Base-by-base conservation (phyloP, 108 stramenopile genomes). In the Stephanodiscus minutulus region DNA sequence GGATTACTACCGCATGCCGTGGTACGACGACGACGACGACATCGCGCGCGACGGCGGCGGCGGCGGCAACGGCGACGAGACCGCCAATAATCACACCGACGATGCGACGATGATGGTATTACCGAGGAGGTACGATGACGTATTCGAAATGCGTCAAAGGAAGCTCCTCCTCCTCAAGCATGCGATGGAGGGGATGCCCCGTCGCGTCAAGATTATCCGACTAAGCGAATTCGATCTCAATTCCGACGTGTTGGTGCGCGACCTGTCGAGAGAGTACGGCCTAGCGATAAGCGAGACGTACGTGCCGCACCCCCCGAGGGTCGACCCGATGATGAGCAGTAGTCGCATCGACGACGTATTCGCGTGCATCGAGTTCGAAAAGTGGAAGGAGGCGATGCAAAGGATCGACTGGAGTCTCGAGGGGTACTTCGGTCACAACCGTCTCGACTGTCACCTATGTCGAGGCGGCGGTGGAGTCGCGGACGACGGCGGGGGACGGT, bases 391-490 rank as follows among this genome's bases (percentile, higher is more conserved):
- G 22, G 72, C 81, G 15, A 72, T 74, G 35, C 25, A 73, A 20
- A 29, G 52, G 48, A 77, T 77, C 46, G 81, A 82, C 41, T 82
- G 81, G 81, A 63, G 22, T 20, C 33, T 78, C 0, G 81, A 82
- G 61, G 66, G 77, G 0, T 56, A 74, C 46, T 82, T 82, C 64
- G 81, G 81, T 29, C 73, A 74, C 76, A 77, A 73, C 48, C 44
- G 66, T 39, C 39, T 70, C 9, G 74, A 79, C 25, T 82, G 81
- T 52, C 81, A 63, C 50, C 53, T 73, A 29, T 82, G 81, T 25
- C 52, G 53, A 31, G 44, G 56, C 52, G 25, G 20, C 10, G 27
- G 25, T 2, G 47, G n/a, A 7, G n/a, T n/a, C n/a, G n/a, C n/a
- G n/a, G n/a, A 61, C 43, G 44, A 62, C 52, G 25, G 20, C 10